phyloP scores from a whole-genome alignment of 1,139 yeast genomes.

The Pichia terricola region DNA sequence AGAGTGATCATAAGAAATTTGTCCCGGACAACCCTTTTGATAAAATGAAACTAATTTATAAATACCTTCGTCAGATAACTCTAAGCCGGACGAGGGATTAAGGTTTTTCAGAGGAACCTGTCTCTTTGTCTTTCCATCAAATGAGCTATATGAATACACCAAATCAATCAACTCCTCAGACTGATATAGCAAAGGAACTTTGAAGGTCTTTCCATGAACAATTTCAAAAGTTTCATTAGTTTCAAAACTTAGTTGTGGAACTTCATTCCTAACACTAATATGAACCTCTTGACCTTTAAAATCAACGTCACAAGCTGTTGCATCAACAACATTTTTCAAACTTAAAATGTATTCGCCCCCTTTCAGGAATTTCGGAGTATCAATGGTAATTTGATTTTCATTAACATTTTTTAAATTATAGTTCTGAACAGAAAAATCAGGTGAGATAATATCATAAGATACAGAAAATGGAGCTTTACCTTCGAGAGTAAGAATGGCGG shows the following conservation, averaged over 20 bases:
- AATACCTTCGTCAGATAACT: slow-evolving; percentile 47
- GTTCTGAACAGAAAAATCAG: slow-evolving; percentile 36
- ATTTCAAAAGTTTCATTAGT: slow-evolving; percentile 30
- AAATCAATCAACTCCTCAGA: slow-evolving; percentile 39
- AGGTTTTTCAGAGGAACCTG: slow-evolving; percentile 16
- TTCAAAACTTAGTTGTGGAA: slow-evolving; percentile 35
- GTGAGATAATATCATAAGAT: slow-evolving; percentile 54
- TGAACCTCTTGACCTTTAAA: slow-evolving; percentile 48
- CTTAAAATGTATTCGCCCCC: slow-evolving; percentile 68
- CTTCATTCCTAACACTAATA: slow-evolving; percentile 55
- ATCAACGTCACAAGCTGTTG: slow-evolving; percentile 66
- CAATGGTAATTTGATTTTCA: slow-evolving; percentile 32
- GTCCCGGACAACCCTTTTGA: slow-evolving; percentile 67
- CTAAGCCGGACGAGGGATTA: slow-evolving; percentile 29
- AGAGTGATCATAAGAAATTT: slow-evolving; percentile 29
- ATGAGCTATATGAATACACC: slow-evolving; percentile 29
- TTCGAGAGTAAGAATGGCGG: slow-evolving; percentile 46
- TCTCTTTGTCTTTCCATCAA: slow-evolving; percentile 20
- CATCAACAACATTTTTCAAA: slow-evolving; percentile 59
- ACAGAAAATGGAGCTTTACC: slow-evolving; percentile 78
- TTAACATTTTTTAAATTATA: slow-evolving; percentile 36
- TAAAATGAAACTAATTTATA: slow-evolving; percentile 50
- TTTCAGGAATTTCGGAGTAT: slow-evolving; percentile 41
- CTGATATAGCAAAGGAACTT: slow-evolving; percentile 44
- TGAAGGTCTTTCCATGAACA: slow-evolving; percentile 52